A percentile compares a stretch with the other conserved stretches of the same genome.
Evolutionary conservation across 345 rosid species (phyloP).

Genomic region (Gossypium longicalyx): DNA sequence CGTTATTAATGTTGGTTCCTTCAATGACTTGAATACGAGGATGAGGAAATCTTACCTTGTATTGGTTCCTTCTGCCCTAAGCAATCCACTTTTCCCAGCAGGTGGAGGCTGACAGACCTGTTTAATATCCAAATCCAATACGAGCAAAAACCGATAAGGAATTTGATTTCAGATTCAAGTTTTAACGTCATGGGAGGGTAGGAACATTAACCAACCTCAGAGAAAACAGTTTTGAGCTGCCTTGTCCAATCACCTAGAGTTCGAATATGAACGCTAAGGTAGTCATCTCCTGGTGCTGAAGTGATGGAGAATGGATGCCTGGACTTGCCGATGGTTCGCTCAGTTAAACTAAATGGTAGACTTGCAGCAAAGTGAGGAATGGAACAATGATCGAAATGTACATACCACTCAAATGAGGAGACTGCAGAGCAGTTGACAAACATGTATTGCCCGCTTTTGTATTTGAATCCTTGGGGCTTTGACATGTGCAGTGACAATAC

Average conservation of each 20-base stretch:
- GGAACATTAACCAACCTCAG: constrained; percentile 43
- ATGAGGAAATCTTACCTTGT: constrained; percentile 40
- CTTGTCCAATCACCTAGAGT: constrained; percentile 89
- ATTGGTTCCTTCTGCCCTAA: constrained; percentile 20
- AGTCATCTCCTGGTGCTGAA: constrained; percentile 84
- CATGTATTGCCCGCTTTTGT: constrained; percentile 94
- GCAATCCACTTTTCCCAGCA: constrained; percentile 21
- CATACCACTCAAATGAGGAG: constrained; percentile 74
- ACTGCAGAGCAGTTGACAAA: constrained; percentile 79
- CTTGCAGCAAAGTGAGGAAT: neutral
- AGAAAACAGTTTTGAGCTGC: constrained; percentile 66
- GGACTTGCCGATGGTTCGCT: constrained; percentile 4
- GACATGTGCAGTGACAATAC: constrained; percentile 79
- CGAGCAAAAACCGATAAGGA: constrained; percentile 1
- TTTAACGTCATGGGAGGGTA: neutral
- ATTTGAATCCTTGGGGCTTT: constrained; percentile 78
- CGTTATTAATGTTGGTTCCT: neutral
- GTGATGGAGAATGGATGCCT: constrained; percentile 98
- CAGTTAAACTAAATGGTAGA: neutral
- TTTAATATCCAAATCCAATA: neutral
- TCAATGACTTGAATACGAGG: neutral
- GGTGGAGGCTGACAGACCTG: constrained; percentile 37
- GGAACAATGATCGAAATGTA: neutral
- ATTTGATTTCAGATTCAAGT: neutral
- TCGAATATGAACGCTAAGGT: constrained; percentile 80